Conservation (phyloP, 345 rosid species). For the Eucalyptus dawsonii region DNA sequence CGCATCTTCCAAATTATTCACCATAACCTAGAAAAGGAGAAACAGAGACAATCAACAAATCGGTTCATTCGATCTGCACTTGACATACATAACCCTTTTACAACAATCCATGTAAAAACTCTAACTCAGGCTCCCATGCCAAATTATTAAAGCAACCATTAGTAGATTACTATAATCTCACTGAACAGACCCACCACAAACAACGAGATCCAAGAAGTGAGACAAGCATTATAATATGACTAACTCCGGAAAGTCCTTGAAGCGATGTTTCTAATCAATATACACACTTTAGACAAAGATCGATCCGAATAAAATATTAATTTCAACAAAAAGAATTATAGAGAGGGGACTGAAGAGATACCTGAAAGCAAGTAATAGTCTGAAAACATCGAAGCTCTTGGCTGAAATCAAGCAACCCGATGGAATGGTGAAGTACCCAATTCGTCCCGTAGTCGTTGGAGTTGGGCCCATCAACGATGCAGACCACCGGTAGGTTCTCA, state of each 20-base stretch:
- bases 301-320: not conserved
- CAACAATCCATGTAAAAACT: not conserved
- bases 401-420: conserved; percentile 62
- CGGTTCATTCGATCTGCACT: not conserved
- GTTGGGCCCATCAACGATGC: conserved; percentile 75
- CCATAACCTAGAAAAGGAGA: conserved; percentile 29
- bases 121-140: not conserved
- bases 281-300: not conserved
- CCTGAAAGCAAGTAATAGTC: conserved; percentile 66
- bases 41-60: not conserved
- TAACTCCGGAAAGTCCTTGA: not conserved
- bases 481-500: conserved; percentile 63
- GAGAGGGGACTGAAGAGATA: not conserved
- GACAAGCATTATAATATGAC: not conserved
- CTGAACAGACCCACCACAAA: not conserved
- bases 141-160: not conserved
- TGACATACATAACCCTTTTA: not conserved
- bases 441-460: conserved; percentile 74
- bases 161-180: not conserved
- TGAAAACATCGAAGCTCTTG: conserved; percentile 65
- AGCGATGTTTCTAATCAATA: not conserved
- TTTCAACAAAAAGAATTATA: not conserved
- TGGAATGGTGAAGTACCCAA: conserved; percentile 63
- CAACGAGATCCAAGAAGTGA: not conserved
- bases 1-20: conserved; percentile 71